phyloP scores from a whole-genome alignment of 148 eudicot species.

The Dysphania ambrosioides region DNA sequence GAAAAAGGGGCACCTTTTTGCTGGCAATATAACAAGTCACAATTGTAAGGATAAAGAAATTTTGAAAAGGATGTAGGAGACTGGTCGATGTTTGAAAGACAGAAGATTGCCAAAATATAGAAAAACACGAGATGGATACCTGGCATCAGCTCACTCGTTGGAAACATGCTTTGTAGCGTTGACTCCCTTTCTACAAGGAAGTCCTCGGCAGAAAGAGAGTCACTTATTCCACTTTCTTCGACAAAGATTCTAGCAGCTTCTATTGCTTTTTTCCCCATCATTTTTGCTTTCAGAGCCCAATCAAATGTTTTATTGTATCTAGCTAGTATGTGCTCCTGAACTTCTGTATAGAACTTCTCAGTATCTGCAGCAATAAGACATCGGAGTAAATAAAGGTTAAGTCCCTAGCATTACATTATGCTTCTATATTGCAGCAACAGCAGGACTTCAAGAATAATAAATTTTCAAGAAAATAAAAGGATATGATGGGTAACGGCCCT shows the following conservation, averaged over 20 bases:
- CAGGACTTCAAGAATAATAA: background rate
- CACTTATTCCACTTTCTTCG: slow-evolving; percentile 81
- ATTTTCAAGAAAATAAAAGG: background rate
- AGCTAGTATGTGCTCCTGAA: slow-evolving; percentile 75
- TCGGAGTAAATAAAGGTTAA: background rate
- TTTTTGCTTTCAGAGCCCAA: slow-evolving; percentile 94
- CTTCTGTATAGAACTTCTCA: slow-evolving; percentile 87
- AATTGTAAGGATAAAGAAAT: too few relatives aligned
- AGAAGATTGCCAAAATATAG: too few relatives aligned
- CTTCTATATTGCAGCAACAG: background rate
- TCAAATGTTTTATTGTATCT: slow-evolving; percentile 92
- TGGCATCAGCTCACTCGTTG: slow-evolving; percentile 90
- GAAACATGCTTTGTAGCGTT: slow-evolving; percentile 70
- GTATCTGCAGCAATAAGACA: slow-evolving; percentile 55
- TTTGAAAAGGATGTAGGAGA: too few relatives aligned
- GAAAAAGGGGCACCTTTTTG: too few relatives aligned
- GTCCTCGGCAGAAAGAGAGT: slow-evolving; percentile 79
- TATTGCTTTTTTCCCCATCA: slow-evolving; percentile 97
- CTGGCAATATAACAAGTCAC: too few relatives aligned
- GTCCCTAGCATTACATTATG: background rate
- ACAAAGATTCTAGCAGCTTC: slow-evolving; percentile 94
- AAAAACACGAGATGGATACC: slow-evolving; percentile 50
- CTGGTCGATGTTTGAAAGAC: background rate
- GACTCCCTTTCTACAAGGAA: slow-evolving; percentile 86
- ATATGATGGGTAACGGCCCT: background rate